These are phyloP conservation scores for Dittrichia graveolens DNA, from an alignment of 129 eudicot genomes.

Conservation along the genomic window DNA sequence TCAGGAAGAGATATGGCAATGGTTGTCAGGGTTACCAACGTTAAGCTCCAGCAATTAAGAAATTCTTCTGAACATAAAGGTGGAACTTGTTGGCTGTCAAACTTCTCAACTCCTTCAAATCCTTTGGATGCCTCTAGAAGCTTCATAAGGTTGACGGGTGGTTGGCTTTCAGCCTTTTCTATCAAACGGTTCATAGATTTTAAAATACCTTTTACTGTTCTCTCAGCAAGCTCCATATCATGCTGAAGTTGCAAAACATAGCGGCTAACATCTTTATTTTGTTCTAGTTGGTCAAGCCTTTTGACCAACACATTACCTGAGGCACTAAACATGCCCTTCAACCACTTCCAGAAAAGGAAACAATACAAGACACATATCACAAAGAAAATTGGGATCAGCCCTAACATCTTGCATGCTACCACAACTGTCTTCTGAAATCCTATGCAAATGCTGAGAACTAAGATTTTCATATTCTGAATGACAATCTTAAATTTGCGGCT, in stretches of 20 bases:
- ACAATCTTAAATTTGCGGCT: constrained; percentile 11
- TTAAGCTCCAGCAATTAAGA: constrained; percentile 42
- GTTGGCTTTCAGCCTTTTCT: neutral
- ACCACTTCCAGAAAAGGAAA: neutral
- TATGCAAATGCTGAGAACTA: constrained; percentile 16
- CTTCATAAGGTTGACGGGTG: neutral
- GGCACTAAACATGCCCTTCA: neutral
- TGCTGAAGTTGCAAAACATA: constrained; percentile 12
- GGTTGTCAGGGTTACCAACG: constrained; percentile 37
- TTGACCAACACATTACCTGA: neutral
- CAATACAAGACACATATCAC: constrained; percentile 14
- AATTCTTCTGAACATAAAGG: constrained; percentile 14
- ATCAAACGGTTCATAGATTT: neutral
- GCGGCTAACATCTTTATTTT: neutral
- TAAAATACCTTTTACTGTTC: neutral
- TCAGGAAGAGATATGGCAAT: constrained; percentile 43
- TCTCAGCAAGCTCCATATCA: neutral
- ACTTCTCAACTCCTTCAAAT: constrained; percentile 29
- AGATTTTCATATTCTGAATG: constrained; percentile 9
- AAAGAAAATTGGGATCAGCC: neutral
- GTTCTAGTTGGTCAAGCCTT: neutral
- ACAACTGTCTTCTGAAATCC: constrained; percentile 30
- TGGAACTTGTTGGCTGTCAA: constrained; percentile 23
- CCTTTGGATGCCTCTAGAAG: neutral
- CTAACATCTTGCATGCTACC: constrained; percentile 36